Evolutionary conservation across 73 alveolate species (phyloP).

Genomic region (Tetrahymena elliotti): DNA sequence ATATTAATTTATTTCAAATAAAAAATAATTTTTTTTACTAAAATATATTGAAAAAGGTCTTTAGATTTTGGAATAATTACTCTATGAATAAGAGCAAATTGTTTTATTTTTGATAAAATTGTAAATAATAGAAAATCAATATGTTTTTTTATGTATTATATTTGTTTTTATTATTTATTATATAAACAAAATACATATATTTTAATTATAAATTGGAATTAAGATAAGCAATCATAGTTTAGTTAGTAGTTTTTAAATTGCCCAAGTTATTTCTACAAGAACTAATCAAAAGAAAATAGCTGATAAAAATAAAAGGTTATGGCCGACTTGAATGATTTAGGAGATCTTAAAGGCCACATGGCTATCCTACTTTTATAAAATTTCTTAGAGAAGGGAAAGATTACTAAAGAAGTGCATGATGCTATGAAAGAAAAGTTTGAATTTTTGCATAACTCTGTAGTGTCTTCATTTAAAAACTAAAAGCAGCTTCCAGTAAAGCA

Average conservation of each 20-base stretch:
- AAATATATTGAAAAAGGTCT: no score
- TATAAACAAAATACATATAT: not conserved
- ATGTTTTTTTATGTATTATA: no score
- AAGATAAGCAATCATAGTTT: not conserved
- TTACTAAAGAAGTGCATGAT: constrained; percentile 35
- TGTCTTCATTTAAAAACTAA: constrained; percentile 45
- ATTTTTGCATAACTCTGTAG: constrained; percentile 43
- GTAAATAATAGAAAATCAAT: not conserved
- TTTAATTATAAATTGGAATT: not conserved
- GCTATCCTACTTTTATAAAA: not conserved
- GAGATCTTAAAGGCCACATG: not conserved
- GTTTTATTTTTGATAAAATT: not conserved
- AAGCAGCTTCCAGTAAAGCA: constrained; percentile 31
- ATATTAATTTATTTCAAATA: no score
- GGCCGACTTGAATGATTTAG: not conserved
- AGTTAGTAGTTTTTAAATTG: not conserved
- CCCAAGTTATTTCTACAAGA: not conserved
- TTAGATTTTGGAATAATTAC: no score
- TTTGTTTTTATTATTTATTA: not conserved
- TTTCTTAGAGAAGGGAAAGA: constrained; percentile 19
- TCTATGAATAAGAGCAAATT: no score
- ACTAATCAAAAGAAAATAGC: not conserved
- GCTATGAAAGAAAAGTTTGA: constrained; percentile 45
- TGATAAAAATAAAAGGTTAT: not conserved
- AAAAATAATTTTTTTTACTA: no score